Evolutionary conservation across 768 basidiomycete species (phyloP).

Genomic region (Psilocybe subaeruginosa): DNA sequence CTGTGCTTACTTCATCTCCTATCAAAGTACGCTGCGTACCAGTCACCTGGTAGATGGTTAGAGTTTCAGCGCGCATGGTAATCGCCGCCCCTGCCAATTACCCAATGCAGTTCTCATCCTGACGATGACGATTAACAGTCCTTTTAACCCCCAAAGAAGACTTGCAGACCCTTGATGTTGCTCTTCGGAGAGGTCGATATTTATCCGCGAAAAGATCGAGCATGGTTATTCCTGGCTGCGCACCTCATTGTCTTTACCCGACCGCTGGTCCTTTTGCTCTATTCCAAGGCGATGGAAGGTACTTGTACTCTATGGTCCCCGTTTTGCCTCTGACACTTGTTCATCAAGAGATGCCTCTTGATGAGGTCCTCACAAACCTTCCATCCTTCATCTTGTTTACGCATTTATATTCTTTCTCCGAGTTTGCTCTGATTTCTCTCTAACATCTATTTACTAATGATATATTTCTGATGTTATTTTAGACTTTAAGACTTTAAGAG

Average conservation of each 20-base stretch:
- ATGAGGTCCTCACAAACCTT: too few species aligned
- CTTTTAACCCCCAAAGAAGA: not conserved
- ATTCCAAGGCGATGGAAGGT: too few species aligned
- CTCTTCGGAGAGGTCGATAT: too few species aligned
- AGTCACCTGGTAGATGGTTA: not conserved
- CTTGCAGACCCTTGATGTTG: not conserved
- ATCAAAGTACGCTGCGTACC: not conserved
- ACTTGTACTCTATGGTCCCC: too few species aligned
- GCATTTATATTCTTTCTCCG: not conserved
- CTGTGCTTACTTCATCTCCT: not conserved
- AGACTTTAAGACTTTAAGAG: not conserved
- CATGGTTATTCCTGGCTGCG: too few species aligned
- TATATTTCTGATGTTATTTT: not conserved
- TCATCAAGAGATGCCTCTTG: too few species aligned
- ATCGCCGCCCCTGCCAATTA: not conserved
- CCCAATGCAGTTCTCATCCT: not conserved
- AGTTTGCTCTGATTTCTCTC: not conserved
- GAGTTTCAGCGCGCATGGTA: slow-evolving; percentile 1
- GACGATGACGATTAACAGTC: not conserved
- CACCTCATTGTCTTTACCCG: too few species aligned
- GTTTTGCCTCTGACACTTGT: too few species aligned
- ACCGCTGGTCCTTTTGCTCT: too few species aligned
- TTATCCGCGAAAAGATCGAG: too few species aligned
- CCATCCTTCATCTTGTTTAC: not conserved
- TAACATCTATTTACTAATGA: not conserved